Base-by-base conservation (phyloP, 2,329 filamentous ascomycete genomes). In the Colletotrichum tanaceti region DNA sequence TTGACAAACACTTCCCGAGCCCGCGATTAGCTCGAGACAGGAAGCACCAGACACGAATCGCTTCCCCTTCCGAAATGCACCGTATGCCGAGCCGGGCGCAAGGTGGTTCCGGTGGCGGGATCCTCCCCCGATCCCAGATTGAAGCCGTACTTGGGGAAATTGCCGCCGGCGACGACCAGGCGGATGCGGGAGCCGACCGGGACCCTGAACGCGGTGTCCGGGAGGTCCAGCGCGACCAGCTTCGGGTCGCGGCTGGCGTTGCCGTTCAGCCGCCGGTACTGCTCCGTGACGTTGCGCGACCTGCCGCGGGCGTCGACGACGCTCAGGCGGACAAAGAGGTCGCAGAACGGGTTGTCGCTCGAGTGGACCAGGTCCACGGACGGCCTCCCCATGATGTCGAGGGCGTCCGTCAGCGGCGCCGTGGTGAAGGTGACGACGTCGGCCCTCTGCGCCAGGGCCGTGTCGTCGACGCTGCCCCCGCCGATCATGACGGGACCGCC, bases 371-470 rank as follows among this genome's bases (percentile, higher is more conserved):
- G 50, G n/a, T 73, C 63, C 1, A 76, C 52, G 1, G 49, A 58
- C 11, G 75, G 73, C 16, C 63, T 68, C 3, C 73, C 74, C 1
- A 71, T 41, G 11, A 76, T 61, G 24, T 74, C 70, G 2, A 76
- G 3, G 38, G 65, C 55, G 16, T 71, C 49, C 0, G 63, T 54
- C 2, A 76, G 65, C 7, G 71, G 72, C n/a, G 62, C 44, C 4
- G 68, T 73, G 1, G 71, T 74, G 54, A 73, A 76, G 11, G 55
- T 53, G 11, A 73, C 41, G 16, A 74, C 73, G n/a, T 76, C 75
- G 3, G 67, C 55, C 28, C 75, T 66, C 3, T 59, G 35, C 16
- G 71, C 69, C 7, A 73, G 53, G 1, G 68, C 61, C 0, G 64
- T 70, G 49, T 75, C 74, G 28, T 75, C 71, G 2, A 63, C 69